A percentile compares a stretch with the other conserved stretches of the same genome.
These are phyloP conservation scores for Aureobasidium sp. DNA, from an alignment of 2,329 filamentous ascomycete species.

Conservation along the genomic window DNA sequence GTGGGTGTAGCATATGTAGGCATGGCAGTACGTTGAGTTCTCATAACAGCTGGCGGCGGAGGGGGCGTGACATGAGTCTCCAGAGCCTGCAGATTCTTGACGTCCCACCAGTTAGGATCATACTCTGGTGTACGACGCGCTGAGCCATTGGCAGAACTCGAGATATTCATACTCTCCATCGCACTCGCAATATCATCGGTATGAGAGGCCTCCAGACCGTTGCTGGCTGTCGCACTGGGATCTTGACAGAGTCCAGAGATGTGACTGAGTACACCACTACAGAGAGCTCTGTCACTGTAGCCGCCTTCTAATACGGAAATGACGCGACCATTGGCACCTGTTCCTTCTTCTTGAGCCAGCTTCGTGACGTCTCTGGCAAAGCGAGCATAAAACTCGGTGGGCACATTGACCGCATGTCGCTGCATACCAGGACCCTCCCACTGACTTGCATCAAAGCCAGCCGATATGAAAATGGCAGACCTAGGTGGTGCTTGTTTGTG, in stretches of 20 bases:
- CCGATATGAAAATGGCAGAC: slow-evolving; percentile 93
- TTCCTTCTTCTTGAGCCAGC: slow-evolving; percentile 81
- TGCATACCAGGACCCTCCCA: slow-evolving; percentile 96
- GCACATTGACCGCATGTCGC: slow-evolving; percentile 94
- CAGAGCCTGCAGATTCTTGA: slow-evolving; percentile 70
- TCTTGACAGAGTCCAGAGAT: slow-evolving; percentile 80
- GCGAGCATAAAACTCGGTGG: slow-evolving; percentile 95
- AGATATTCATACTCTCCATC: slow-evolving; percentile 19
- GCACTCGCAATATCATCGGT: slow-evolving; percentile 11
- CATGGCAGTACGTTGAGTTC: slow-evolving; percentile 59
- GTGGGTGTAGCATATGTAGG: slow-evolving; percentile 90
- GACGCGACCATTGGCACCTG: slow-evolving; percentile 82
- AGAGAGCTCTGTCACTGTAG: slow-evolving; percentile 92
- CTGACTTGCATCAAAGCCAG: slow-evolving; percentile 97
- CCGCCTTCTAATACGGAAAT: slow-evolving; percentile 97
- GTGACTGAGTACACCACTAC: slow-evolving; percentile 91
- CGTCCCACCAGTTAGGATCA: slow-evolving; percentile 51
- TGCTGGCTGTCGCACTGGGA: slow-evolving; percentile 27
- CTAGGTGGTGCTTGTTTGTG: slow-evolving; percentile 71
- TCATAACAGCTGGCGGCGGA: slow-evolving; percentile 58
- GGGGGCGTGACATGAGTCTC: slow-evolving; percentile 65
- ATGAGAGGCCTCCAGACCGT: too few relatives aligned
- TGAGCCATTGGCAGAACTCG: slow-evolving; percentile 31
- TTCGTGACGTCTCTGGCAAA: slow-evolving; percentile 88
- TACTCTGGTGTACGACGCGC: slow-evolving; percentile 36